Conservation (phyloP, 2,329 filamentous ascomycete genomes). For the Diaporthe vaccinii region DNA sequence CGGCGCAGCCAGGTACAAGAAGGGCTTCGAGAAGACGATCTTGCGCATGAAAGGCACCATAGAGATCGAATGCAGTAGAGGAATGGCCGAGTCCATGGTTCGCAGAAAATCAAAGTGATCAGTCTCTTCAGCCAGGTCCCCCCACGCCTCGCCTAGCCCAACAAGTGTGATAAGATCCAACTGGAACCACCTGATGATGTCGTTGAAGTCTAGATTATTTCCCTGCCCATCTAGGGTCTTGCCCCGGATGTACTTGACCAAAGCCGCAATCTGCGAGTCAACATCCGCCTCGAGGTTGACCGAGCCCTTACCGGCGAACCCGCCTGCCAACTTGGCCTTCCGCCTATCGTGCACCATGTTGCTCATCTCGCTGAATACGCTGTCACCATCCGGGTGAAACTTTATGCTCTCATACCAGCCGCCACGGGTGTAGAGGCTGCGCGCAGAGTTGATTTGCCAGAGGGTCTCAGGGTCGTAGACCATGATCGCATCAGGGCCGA, state of each 20-base stretch:
- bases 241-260: conserved; percentile 32
- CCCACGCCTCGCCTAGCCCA: conserved; percentile 38
- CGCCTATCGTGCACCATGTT: conserved; percentile 47
- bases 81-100: not conserved
- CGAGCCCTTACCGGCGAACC: conserved; percentile 47
- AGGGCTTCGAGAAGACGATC: conserved; percentile 4
- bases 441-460: conserved; percentile 47
- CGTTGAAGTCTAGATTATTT: conserved; percentile 31
- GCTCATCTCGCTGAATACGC: conserved; percentile 45
- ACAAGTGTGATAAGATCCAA: conserved; percentile 36
- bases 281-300: conserved; percentile 46
- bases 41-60: conserved; percentile 13
- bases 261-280: conserved; percentile 31
- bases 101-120: conserved; percentile 31
- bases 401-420: conserved; percentile 46
- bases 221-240: not conserved
- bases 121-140: conserved; percentile 30
- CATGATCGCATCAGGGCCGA: conserved; percentile 48
- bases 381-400: conserved; percentile 47
- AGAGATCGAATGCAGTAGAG: conserved; percentile 19
- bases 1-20: conserved; percentile 30
- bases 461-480: conserved; percentile 46
- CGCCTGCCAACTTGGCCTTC: conserved; percentile 46
- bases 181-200: conserved; percentile 36
- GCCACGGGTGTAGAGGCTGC: conserved; percentile 46